These are phyloP conservation scores for Rhizopogon rudus DNA, from an alignment of 768 basidiomycete genomes.

Conservation along the genomic window DNA sequence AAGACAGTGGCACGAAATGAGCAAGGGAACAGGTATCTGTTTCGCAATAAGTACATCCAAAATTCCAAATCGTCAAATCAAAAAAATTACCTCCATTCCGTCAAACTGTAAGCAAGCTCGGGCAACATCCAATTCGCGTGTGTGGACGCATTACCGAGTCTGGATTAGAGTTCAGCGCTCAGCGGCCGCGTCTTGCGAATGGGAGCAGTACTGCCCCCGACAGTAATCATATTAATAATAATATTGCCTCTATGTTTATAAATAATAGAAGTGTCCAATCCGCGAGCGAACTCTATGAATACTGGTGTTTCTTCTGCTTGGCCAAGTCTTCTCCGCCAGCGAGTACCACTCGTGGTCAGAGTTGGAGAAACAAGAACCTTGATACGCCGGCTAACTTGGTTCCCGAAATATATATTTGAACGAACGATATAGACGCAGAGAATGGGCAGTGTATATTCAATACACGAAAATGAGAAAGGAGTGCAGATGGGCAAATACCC, in stretches of 20 bases:
- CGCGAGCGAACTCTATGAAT: conserved; percentile 8
- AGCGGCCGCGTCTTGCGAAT: too few relatives aligned
- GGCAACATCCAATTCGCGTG: too few relatives aligned
- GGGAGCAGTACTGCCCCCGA: too few relatives aligned
- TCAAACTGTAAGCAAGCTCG: too few relatives aligned
- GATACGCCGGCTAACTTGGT: conserved; percentile 1
- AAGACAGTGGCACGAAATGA: too few relatives aligned
- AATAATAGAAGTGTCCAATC: conserved; percentile 5
- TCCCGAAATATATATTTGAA: not conserved
- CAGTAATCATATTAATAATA: too few relatives aligned
- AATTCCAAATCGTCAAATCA: too few relatives aligned
- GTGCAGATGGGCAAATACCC: not conserved
- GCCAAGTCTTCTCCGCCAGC: conserved; percentile 7
- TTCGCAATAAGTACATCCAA: too few relatives aligned
- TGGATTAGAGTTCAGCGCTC: too few relatives aligned
- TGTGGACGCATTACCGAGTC: too few relatives aligned
- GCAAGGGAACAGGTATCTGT: too few relatives aligned
- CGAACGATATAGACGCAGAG: not conserved
- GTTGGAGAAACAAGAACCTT: conserved; percentile 3
- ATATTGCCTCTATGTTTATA: not conserved
- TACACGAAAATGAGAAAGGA: conserved; percentile 5
- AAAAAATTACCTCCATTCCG: too few relatives aligned
- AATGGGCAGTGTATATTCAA: conserved; percentile 1
- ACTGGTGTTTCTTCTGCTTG: conserved; percentile 5
- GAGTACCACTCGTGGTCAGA: conserved; percentile 3